Conservation (phyloP, 2,329 filamentous ascomycete genomes). For the Fusarium redolens region DNA sequence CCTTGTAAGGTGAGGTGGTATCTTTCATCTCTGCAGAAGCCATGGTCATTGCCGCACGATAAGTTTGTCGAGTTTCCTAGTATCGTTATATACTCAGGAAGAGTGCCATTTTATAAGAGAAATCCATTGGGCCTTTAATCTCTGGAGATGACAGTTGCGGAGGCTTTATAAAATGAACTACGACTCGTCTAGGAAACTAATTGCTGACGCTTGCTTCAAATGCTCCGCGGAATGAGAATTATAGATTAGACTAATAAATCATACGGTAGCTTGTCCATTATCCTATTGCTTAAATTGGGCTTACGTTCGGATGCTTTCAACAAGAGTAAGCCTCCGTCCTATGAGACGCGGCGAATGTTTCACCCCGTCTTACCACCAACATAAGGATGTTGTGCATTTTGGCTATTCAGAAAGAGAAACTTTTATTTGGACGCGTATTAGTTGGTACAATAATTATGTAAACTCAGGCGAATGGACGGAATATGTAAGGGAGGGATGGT, state of each 20-base stretch:
- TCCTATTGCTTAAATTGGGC: neutral
- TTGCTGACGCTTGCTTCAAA: neutral
- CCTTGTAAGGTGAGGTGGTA: neutral
- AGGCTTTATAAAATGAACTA: neutral
- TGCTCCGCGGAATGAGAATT: neutral
- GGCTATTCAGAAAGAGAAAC: too few relatives aligned
- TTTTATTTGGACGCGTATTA: neutral
- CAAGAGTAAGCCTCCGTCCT: neutral
- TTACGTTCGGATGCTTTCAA: neutral
- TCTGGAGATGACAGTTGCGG: fast-evolving
- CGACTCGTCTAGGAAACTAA: neutral
- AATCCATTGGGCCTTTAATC: too few relatives aligned
- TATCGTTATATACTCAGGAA: neutral
- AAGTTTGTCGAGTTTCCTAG: neutral
- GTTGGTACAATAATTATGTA: neutral
- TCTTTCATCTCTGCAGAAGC: neutral
- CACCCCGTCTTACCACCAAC: neutral
- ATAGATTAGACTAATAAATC: too few relatives aligned
- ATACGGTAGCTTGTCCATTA: neutral
- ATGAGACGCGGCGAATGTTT: neutral
- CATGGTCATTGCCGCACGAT: neutral
- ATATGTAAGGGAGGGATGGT: too few relatives aligned
- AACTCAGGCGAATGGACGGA: neutral
- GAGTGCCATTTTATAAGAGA: neutral
- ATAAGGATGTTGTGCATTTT: too few relatives aligned